Evolutionary conservation across 139 green algal genomes (phyloP).

Genomic region (Chlorella sp.): DNA sequence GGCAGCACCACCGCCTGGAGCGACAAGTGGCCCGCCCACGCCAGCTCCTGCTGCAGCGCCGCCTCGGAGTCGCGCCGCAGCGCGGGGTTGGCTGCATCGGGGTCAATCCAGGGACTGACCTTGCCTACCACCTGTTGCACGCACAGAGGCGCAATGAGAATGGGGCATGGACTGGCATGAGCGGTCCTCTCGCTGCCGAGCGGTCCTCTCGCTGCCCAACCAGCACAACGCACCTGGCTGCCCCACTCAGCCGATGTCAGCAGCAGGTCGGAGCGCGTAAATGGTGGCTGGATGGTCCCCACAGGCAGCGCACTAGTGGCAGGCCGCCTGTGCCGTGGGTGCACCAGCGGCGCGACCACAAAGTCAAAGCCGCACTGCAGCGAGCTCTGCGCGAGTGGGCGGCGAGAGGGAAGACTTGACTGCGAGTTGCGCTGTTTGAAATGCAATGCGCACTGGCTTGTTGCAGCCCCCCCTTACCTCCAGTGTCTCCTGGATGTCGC

Average conservation of each 20-base stretch:
- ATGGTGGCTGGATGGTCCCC: slow-evolving; percentile 48
- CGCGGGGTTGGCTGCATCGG: slow-evolving; percentile 55
- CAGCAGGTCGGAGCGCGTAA: slow-evolving; percentile 68
- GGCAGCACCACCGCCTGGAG: slow-evolving; percentile 87
- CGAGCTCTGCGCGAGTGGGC: slow-evolving; percentile 44
- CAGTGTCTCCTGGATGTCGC: slow-evolving; percentile 63
- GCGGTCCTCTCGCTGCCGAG: too few species aligned
- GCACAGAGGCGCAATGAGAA: too few species aligned
- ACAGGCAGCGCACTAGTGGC: slow-evolving; percentile 18
- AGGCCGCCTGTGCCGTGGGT: slow-evolving; percentile 44
- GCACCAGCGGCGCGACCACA: slow-evolving; percentile 76
- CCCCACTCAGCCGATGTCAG: slow-evolving; percentile 64
- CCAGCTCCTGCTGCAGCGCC: slow-evolving; percentile 83
- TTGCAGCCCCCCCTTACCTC: slow-evolving; percentile 40
- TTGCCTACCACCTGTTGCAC: slow-evolving; percentile 83
- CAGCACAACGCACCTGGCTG: slow-evolving; percentile 69
- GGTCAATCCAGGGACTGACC: slow-evolving; percentile 80
- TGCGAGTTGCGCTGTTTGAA: too few species aligned
- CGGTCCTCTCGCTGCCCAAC: too few species aligned
- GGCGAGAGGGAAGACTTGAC: not conserved
- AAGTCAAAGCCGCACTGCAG: slow-evolving; percentile 91
- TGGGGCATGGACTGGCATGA: too few species aligned
- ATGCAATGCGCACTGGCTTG: not conserved
- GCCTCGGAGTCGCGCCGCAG: slow-evolving; percentile 52
- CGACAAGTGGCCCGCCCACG: slow-evolving; percentile 90